Percentiles rank a stretch among this genome's conserved stretches.
phyloP scores from a whole-genome alignment of 129 eudicot genomes.

The Chrysanthemum lavandulifolium region DNA sequence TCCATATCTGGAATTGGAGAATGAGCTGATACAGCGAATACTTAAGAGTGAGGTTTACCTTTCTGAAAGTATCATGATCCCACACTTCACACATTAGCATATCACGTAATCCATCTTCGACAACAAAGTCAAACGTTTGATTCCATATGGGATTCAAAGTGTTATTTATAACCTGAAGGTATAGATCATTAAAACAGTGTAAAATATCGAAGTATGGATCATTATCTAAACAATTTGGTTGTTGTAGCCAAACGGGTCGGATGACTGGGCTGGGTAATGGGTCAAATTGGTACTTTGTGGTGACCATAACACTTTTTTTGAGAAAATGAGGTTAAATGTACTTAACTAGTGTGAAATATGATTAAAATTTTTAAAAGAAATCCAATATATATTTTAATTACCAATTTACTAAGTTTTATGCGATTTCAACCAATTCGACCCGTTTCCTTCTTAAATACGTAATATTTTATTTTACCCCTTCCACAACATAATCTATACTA shows the following conservation, averaged over 20 bases:
- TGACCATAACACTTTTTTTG: too few species aligned
- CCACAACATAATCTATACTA: neutral
- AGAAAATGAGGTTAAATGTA: too few species aligned
- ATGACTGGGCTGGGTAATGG: neutral
- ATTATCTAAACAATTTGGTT: neutral
- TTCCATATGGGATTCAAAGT: constrained; percentile 93
- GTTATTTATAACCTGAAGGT: constrained; percentile 70
- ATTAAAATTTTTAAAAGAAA: too few species aligned
- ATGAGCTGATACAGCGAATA: neutral
- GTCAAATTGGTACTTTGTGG: too few species aligned
- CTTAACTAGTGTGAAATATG: too few species aligned
- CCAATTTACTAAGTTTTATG: too few species aligned
- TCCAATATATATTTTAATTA: too few species aligned
- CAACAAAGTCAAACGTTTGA: constrained; percentile 94
- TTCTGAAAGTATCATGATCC: constrained; percentile 95
- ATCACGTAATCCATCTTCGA: constrained; percentile 92
- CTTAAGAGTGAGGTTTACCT: constrained; percentile 51
- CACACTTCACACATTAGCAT: constrained; percentile 77
- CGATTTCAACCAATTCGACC: neutral
- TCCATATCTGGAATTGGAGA: neutral
- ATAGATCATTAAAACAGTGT: constrained; percentile 4
- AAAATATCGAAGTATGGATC: neutral
- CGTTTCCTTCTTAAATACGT: neutral
- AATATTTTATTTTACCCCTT: neutral
- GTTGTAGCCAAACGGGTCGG: neutral